These are phyloP conservation scores for Fraxinus albicans DNA, from an alignment of 305 asterid genomes.

Conservation along the genomic window DNA sequence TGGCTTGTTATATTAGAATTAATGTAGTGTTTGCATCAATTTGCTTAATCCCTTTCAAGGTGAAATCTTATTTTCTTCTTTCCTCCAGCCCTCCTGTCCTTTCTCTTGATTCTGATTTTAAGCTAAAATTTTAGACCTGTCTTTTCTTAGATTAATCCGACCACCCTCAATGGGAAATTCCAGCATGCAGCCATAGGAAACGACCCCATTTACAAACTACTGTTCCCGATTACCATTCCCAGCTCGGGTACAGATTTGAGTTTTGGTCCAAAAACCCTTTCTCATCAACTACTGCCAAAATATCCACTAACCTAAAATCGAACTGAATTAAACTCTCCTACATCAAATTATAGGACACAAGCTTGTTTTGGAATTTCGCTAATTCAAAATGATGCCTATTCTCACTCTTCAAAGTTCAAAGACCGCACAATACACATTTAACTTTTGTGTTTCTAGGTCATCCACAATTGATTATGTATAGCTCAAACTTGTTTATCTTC, in stretches of 20 bases:
- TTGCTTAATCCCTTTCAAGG: neutral
- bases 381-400: neutral
- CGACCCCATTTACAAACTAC: neutral
- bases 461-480: neutral
- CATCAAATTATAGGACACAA: neutral
- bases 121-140: neutral
- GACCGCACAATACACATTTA: neutral
- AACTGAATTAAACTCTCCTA: neutral
- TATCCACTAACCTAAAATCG: neutral
- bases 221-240: neutral
- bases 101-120: neutral
- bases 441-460: neutral
- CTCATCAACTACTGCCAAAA: neutral
- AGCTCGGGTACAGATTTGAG: neutral
- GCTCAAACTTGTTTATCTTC: neutral
- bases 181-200: neutral
- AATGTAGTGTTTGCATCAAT: neutral
- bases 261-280: neutral
- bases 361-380: neutral
- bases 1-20: neutral
- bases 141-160: neutral
- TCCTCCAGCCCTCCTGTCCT: neutral
- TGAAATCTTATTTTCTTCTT: neutral
- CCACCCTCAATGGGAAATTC: neutral
- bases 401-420: neutral